phyloP scores from a whole-genome alignment of 2,329 filamentous ascomycete genomes.

The Gremmenia infestans region DNA sequence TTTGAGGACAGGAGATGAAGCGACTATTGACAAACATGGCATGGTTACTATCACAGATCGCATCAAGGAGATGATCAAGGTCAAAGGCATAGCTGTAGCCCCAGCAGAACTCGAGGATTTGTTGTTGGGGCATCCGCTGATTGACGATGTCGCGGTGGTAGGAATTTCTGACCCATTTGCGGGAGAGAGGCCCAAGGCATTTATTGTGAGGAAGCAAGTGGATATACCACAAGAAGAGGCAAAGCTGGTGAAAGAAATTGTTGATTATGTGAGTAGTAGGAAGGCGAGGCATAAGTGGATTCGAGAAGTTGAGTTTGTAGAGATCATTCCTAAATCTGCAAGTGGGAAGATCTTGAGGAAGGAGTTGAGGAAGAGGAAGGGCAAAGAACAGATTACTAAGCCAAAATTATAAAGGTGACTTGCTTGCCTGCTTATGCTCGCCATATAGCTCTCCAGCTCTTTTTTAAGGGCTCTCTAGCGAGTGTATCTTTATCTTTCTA shows the following conservation, averaged over 20 bases:
- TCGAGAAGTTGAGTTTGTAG: constrained; percentile 48
- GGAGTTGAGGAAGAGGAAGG: constrained; percentile 43
- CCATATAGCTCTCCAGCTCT: no score
- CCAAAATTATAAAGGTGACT: no score
- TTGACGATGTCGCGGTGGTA: constrained; percentile 58
- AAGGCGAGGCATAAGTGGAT: constrained; percentile 53
- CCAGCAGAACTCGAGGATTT: constrained; percentile 40
- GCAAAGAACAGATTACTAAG: no score
- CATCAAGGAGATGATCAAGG: constrained; percentile 56
- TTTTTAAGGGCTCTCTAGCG: no score
- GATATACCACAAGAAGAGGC: constrained; percentile 12
- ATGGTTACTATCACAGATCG: constrained; percentile 74
- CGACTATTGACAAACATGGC: constrained; percentile 54
- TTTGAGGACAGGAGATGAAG: constrained; percentile 65
- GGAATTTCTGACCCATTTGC: constrained; percentile 43
- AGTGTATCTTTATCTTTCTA: no score
- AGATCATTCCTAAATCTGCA: constrained; percentile 57
- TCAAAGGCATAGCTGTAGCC: constrained; percentile 39
- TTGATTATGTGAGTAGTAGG: constrained; percentile 47
- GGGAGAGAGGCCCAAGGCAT: constrained; percentile 49
- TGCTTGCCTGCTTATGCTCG: no score
- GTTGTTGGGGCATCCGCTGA: constrained; percentile 28
- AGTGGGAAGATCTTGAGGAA: constrained; percentile 60
- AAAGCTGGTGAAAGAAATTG: constrained; percentile 37
- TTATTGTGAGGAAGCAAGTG: constrained; percentile 43